phyloP scores from a whole-genome alignment of 495 filamentous ascomycete species.

The Chaetomium cochliodes region DNA sequence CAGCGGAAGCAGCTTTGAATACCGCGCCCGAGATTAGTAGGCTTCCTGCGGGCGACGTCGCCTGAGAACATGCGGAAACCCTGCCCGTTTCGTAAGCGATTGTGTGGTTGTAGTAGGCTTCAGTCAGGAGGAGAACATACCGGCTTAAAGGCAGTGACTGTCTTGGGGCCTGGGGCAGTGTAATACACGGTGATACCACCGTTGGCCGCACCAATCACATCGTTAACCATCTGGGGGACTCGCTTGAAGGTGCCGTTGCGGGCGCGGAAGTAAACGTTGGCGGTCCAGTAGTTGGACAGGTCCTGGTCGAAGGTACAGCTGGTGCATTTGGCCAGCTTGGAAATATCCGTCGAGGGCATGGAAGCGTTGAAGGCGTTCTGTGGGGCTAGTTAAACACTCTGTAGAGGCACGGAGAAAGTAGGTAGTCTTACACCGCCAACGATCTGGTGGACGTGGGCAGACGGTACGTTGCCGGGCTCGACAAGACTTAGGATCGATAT shows the following conservation, averaged over 20 bases:
- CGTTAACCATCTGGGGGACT: conserved; percentile 38
- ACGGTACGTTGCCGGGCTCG: conserved; percentile 42
- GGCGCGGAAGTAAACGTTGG: conserved; percentile 53
- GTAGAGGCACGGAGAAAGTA: background rate
- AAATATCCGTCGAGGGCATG: conserved; percentile 43
- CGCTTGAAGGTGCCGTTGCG: conserved; percentile 53
- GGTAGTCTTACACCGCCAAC: conserved; percentile 39
- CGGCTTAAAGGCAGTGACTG: conserved; percentile 51
- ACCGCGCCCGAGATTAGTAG: conserved; percentile 34
- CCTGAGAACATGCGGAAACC: conserved; percentile 55
- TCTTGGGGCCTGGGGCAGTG: conserved; percentile 37
- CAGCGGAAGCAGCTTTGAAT: conserved; percentile 48
- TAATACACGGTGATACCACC: conserved; percentile 37
- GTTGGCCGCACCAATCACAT: conserved; percentile 27
- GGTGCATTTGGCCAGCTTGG: conserved; percentile 41
- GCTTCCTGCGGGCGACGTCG: conserved; percentile 39
- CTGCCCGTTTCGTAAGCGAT: conserved; percentile 22
- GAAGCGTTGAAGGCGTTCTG: conserved; percentile 46
- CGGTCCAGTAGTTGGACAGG: conserved; percentile 55
- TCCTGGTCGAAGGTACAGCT: conserved; percentile 47
- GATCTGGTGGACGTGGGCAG: conserved; percentile 47
- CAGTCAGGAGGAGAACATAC: conserved; percentile 29
- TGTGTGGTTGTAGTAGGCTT: background rate
- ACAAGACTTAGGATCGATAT: conserved; percentile 29
- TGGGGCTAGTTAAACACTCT: background rate